phyloP scores from a whole-genome alignment of 306 rosid species.

The Trifolium fragiferum region DNA sequence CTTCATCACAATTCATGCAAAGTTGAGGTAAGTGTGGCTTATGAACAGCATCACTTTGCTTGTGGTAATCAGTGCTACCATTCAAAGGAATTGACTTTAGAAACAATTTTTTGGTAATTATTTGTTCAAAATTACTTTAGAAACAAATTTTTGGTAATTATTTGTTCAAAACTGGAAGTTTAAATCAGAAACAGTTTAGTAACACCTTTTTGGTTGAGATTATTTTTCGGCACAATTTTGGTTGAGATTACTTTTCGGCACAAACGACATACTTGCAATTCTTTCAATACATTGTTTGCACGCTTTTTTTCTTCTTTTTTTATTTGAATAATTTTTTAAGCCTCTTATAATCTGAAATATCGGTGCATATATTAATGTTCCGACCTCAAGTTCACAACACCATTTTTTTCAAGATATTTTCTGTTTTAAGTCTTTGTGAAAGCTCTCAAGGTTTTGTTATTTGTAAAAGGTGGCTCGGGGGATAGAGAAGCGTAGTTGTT shows the following conservation, averaged over 20 bases:
- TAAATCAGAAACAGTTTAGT: neutral
- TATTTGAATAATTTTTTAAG: no score
- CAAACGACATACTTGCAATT: neutral
- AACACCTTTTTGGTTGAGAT: neutral
- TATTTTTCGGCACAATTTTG: neutral
- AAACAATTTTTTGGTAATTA: slow-evolving; percentile 25
- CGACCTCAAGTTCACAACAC: no score
- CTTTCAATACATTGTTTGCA: neutral
- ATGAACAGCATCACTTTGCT: slow-evolving; percentile 31
- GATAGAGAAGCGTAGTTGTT: no score
- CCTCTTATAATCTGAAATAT: neutral
- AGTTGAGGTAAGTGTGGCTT: slow-evolving; percentile 39
- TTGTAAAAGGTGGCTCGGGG: no score
- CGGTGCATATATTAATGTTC: no score
- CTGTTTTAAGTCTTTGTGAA: no score
- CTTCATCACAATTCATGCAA: neutral
- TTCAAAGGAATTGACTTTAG: slow-evolving; percentile 13
- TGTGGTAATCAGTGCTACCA: slow-evolving; percentile 36
- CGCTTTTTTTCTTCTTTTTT: no score
- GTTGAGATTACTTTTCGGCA: neutral
- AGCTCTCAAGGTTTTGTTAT: no score
- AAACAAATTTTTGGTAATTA: slow-evolving; percentile 24
- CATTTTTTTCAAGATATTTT: no score
- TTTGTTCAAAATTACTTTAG: slow-evolving; percentile 14
- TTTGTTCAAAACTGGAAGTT: slow-evolving; percentile 12